Conservation (phyloP, 768 basidiomycete genomes). For the Suillus variegatus region DNA sequence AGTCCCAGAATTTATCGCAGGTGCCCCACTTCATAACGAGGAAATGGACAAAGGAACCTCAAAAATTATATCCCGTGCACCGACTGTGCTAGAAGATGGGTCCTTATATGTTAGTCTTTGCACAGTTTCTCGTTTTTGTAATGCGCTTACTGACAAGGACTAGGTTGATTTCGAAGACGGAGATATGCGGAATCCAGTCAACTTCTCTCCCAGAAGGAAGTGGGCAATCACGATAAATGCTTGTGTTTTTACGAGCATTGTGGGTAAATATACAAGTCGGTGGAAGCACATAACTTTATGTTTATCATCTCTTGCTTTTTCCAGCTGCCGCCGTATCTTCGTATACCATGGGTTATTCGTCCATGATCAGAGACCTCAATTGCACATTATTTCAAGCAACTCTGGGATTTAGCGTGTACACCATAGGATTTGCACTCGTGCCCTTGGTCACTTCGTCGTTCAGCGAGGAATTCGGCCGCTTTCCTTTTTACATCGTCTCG, state of each 20-base stretch:
- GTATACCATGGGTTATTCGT: constrained; percentile 55
- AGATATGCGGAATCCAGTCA: constrained; percentile 42
- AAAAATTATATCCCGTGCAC: not conserved
- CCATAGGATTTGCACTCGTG: constrained; percentile 61
- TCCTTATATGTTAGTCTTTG: constrained; percentile 16
- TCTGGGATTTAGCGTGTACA: constrained; percentile 52
- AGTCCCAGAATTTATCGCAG: not conserved
- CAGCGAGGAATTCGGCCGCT: constrained; percentile 73
- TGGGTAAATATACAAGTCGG: constrained; percentile 24
- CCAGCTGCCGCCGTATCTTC: constrained; percentile 52
- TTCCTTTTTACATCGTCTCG: constrained; percentile 57
- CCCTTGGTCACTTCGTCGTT: constrained; percentile 69
- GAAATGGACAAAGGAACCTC: not conserved
- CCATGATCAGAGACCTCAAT: constrained; percentile 52
- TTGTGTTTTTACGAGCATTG: constrained; percentile 34
- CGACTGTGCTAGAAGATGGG: constrained; percentile 3
- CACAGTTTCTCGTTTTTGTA: not conserved
- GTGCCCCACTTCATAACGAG: too few species aligned
- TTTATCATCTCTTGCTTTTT: constrained; percentile 2
- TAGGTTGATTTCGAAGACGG: constrained; percentile 43
- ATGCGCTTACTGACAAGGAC: constrained; percentile 7
- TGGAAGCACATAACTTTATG: not conserved
- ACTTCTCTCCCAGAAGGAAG: constrained; percentile 40
- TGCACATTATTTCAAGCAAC: constrained; percentile 48
- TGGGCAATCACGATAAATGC: constrained; percentile 41